These are phyloP conservation scores for Linnemannia schmuckeri DNA, from an alignment of 192 early-diverging fungal genomes.

Conservation along the genomic window DNA sequence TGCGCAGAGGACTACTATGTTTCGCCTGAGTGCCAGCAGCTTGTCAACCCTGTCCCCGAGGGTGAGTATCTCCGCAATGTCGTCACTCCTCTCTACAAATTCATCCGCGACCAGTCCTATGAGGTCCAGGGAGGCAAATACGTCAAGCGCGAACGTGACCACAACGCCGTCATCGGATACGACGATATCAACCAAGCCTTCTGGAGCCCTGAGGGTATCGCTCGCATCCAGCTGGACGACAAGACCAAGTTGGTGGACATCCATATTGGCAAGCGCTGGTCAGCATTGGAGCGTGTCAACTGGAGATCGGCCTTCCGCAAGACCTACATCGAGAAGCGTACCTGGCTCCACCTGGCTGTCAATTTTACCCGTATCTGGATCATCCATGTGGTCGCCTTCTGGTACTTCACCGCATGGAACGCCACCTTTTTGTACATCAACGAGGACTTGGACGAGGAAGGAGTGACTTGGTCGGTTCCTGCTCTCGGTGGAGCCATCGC, in stretches of 20 bases:
- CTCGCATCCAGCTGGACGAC: constrained; percentile 66
- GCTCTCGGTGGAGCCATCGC: constrained; percentile 80
- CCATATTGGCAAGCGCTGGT: constrained; percentile 73
- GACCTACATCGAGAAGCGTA: constrained; percentile 88
- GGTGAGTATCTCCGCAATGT: constrained; percentile 79
- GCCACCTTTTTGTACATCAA: constrained; percentile 75
- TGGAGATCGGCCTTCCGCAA: constrained; percentile 82
- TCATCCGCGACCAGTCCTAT: constrained; percentile 82
- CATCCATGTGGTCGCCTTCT: constrained; percentile 83
- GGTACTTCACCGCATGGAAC: constrained; percentile 84
- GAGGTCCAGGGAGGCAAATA: constrained; percentile 76
- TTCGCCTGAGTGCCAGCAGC: constrained; percentile 64
- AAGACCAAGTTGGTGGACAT: constrained; percentile 73
- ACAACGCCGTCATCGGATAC: constrained; percentile 80
- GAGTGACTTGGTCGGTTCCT: constrained; percentile 74
- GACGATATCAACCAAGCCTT: constrained; percentile 90
- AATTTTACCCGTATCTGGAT: constrained; percentile 92
- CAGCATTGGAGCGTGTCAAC: constrained; percentile 69
- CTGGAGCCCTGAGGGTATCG: constrained; percentile 79
- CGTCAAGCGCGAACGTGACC: constrained; percentile 83
- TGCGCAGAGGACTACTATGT: constrained; percentile 72
- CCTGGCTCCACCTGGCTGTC: constrained; percentile 84
- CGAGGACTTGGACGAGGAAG: constrained; percentile 57
- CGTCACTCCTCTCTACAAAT: constrained; percentile 78
- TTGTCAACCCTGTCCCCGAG: constrained; percentile 66